Evolutionary conservation across 2,329 filamentous ascomycete species (phyloP).

Genomic region (Pseudopyrenochaeta lycopersici): DNA sequence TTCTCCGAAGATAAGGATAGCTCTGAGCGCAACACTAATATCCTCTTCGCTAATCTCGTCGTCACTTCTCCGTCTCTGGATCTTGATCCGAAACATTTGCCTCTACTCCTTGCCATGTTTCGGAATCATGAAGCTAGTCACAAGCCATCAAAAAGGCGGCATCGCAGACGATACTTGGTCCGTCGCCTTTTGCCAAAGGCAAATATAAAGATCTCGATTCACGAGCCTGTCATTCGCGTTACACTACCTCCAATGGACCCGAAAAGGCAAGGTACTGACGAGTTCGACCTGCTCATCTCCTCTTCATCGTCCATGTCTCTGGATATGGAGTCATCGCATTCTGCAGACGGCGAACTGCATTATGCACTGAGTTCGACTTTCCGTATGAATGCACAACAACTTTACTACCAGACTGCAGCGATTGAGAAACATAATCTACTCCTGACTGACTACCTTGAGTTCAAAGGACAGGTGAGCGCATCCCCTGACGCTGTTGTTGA

Average conservation of each 20-base stretch:
- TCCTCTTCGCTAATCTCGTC: constrained; percentile 94
- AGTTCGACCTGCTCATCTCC: constrained; percentile 95
- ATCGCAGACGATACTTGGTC: constrained; percentile 69
- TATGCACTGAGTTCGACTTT: constrained; percentile 87
- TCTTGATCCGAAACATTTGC: constrained; percentile 89
- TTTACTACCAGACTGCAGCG: constrained; percentile 92
- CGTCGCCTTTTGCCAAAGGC: constrained; percentile 93
- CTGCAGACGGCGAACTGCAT: constrained; percentile 80
- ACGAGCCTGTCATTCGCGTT: constrained; percentile 93
- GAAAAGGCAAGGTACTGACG: constrained; percentile 68
- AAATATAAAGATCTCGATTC: constrained; percentile 93
- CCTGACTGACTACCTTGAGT: constrained; percentile 85
- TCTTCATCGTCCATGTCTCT: constrained; percentile 93
- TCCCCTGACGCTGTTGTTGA: constrained; percentile 86
- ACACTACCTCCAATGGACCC: constrained; percentile 80
- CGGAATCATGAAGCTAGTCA: constrained; percentile 56
- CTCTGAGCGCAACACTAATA: constrained; percentile 92
- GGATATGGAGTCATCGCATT: constrained; percentile 96
- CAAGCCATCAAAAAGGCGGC: constrained; percentile 33
- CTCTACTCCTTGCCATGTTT: constrained; percentile 80
- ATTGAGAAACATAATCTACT: constrained; percentile 87
- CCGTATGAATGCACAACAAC: constrained; percentile 82
- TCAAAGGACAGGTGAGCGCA: constrained; percentile 85
- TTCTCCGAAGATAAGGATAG: constrained; percentile 74
- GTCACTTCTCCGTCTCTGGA: constrained; percentile 96